Evolutionary conservation across 108 stramenopile species (phyloP).

Genomic region (Nitzschia sp.): DNA sequence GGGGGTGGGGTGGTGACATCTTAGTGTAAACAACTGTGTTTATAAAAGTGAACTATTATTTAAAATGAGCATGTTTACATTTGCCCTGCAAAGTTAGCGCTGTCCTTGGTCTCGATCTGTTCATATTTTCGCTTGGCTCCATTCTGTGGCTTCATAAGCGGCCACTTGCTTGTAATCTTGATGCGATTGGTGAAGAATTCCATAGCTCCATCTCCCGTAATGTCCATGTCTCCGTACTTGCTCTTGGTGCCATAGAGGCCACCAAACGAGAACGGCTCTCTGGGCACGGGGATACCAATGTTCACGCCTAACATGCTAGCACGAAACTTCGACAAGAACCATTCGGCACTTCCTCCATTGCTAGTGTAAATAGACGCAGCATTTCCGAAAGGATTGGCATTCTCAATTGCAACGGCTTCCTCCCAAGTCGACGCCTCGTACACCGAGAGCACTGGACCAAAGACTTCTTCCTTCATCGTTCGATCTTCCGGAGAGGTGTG

Average conservation of each 20-base stretch:
- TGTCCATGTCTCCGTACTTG: constrained; percentile 97
- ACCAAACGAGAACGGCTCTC: constrained; percentile 95
- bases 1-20: too few species aligned
- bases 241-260: constrained; percentile 90
- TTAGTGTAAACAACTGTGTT: too few species aligned
- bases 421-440: constrained; percentile 80
- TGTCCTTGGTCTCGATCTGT: constrained; percentile 13
- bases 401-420: constrained; percentile 93
- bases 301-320: constrained; percentile 87
- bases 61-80: too few species aligned
- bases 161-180: constrained; percentile 95
- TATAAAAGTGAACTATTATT: too few species aligned
- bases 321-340: constrained; percentile 87
- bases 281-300: constrained; percentile 85
- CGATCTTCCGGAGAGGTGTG: constrained; percentile 70
- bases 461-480: constrained; percentile 90
- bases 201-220: constrained; percentile 95
- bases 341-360: constrained; percentile 91
- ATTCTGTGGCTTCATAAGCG: constrained; percentile 33
- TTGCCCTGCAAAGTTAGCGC: constrained; percentile 45
- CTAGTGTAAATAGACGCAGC: constrained; percentile 94
- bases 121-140: constrained; percentile 25
- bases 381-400: constrained; percentile 94
- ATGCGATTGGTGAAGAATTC: constrained; percentile 96
- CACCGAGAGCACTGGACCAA: constrained; percentile 93